Base-by-base conservation (phyloP, 169 alveolate species). In the Eimeria praecox region DNA sequence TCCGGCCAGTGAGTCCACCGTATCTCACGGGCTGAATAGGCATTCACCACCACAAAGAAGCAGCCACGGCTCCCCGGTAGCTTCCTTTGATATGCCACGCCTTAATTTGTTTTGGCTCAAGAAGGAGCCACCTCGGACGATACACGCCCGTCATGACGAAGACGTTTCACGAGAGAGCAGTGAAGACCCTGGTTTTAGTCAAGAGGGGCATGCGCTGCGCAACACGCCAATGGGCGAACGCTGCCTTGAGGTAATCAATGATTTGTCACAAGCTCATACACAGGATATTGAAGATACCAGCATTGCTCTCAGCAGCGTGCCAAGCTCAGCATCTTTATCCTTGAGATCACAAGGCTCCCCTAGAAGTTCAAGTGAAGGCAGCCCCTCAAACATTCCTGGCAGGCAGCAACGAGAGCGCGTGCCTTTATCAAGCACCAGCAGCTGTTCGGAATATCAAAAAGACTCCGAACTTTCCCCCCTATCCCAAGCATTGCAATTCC, bases 81-180 rank as follows among this genome's bases (percentile, higher is more conserved):
- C 33, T 5, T 12, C 52, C 22, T 33, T 46, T 46, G 27, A 10
- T 4, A n/a, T 82, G n/a, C 90, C 90, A 35, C 90, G 90, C 46
- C 90, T 82, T 30, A 82, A 82, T 49, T 30, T 82, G 38, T 82
- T 82, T 82, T 82, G 90, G 90, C 49, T 49, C 69, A 82, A 33
- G 71, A 82, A 82, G 49, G 90, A 82, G 49, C 64, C 90, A 16
- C 52, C 54, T 10, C 73, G 90, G 27, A 33, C 9, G 62, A 3
- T 27, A 20, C 33, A n/a, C 33, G 49, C 24, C n/a, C 71, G 30
- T 82, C 90, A 49, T 0, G 24, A 24, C 49, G 9, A 3, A 6
- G 90, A 49, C 3, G 12, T 82, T 18, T 49, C 90, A 6, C 14
- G 73, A n/a, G 90, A 24, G 90, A 82, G 49, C 35, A 82, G 90